Conservation (phyloP, 139 green algal genomes). For the Picochlorum costavermella region DNA sequence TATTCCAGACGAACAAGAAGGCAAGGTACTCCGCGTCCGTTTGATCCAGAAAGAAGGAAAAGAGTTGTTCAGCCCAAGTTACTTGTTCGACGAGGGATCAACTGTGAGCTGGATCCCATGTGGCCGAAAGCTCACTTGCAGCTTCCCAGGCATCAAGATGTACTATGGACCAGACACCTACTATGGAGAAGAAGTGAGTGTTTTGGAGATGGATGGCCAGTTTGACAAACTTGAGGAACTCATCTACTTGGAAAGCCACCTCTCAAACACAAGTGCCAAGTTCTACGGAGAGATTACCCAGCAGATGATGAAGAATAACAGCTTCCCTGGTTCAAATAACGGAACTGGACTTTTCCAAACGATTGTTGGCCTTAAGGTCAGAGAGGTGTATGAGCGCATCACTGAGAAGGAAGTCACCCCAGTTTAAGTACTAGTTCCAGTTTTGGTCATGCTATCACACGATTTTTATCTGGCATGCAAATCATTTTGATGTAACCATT, state of each 20-base stretch:
- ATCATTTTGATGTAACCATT: slow-evolving; percentile 7
- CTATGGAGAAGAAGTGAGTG: slow-evolving; percentile 78
- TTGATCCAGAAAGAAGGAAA: slow-evolving; percentile 99
- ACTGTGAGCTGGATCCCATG: slow-evolving; percentile 99
- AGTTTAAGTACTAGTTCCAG: slow-evolving; percentile 17
- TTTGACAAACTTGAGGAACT: slow-evolving; percentile 99
- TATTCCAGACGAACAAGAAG: slow-evolving; percentile 96
- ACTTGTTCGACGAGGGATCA: slow-evolving; percentile 98
- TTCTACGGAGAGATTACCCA: slow-evolving; percentile 98
- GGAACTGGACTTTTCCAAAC: slow-evolving; percentile 99
- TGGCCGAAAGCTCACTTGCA: slow-evolving; percentile 99
- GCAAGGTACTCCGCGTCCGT: slow-evolving; percentile 97
- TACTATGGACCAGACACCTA: slow-evolving; percentile 91
- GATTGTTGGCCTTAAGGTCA: slow-evolving; percentile 92
- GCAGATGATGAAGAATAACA: slow-evolving; percentile 97
- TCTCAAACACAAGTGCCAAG: slow-evolving; percentile 95
- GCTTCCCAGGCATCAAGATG: slow-evolving; percentile 92
- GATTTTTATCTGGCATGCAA: slow-evolving; percentile 8
- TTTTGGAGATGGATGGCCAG: slow-evolving; percentile 96
- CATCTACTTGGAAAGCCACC: slow-evolving; percentile 99
- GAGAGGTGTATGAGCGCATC: slow-evolving; percentile 95
- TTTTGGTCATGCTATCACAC: slow-evolving; percentile 8
- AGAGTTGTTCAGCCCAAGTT: slow-evolving; percentile 77
- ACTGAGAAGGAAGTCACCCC: slow-evolving; percentile 56
- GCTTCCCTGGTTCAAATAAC: slow-evolving; percentile 98